Conservation (phyloP, 805 yeast species). For the Starmerella etchellsii region DNA sequence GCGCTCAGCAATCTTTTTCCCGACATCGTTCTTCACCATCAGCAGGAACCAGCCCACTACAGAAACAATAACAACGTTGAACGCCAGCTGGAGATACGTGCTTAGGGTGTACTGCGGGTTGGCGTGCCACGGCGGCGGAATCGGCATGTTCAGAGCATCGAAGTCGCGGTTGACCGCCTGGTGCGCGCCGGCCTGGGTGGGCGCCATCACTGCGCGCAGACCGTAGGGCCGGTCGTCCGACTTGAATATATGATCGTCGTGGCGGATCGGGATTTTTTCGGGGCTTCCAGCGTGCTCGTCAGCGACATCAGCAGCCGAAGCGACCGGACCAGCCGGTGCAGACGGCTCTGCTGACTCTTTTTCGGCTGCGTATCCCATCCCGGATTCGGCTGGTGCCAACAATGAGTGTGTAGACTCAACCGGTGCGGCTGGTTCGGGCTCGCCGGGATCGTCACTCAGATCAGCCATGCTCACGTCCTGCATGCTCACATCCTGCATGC, state of each 20-base stretch:
- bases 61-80: conserved; percentile 40
- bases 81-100: conserved; percentile 49
- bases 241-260: no score
- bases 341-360: no score
- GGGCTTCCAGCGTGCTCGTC: no score
- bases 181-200: conserved; percentile 20
- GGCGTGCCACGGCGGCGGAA: conserved; percentile 24
- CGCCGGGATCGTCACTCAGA: no score
- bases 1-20: conserved; percentile 46
- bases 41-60: conserved; percentile 37
- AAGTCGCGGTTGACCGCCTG: conserved; percentile 6
- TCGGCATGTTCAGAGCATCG: conserved; percentile 20
- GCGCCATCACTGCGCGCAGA: conserved; percentile 11
- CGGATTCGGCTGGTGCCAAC: no score
- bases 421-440: no score
- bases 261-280: no score
- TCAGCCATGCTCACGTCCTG: conserved; percentile 1
- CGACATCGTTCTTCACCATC: conserved; percentile 54
- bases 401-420: no score
- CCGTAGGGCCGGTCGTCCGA: background rate
- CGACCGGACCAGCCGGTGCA: no score
- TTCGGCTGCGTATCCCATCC: no score
- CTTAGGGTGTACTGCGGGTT: conserved; percentile 42
- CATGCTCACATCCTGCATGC: background rate
- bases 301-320: no score